A percentile compares a stretch with the other conserved stretches of the same genome.
phyloP scores from a whole-genome alignment of 768 basidiomycete species.

The Grammothele lineata region DNA sequence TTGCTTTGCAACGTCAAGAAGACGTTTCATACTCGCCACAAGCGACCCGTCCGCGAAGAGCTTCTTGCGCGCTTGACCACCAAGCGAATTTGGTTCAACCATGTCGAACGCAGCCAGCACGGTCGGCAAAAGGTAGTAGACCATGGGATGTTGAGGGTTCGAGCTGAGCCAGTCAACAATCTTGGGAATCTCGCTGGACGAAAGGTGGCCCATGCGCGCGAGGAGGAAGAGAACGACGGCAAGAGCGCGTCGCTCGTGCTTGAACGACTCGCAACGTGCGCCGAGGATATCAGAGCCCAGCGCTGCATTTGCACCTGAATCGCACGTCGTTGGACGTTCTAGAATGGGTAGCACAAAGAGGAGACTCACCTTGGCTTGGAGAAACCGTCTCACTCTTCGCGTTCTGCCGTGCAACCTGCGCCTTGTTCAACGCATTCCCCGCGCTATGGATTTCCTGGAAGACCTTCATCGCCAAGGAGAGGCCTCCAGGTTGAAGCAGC shows the following conservation, averaged over 20 bases:
- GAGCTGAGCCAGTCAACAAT: constrained; percentile 68
- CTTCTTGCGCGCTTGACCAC: constrained; percentile 41
- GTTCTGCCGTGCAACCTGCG: constrained; percentile 55
- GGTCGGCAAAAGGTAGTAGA: constrained; percentile 63
- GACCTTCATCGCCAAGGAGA: constrained; percentile 49
- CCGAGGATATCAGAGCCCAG: constrained; percentile 66
- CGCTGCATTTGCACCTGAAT: constrained; percentile 37
- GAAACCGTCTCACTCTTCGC: constrained; percentile 57
- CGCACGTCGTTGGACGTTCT: too few species aligned
- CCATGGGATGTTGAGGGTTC: constrained; percentile 64
- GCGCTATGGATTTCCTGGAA: constrained; percentile 62
- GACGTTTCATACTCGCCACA: constrained; percentile 56
- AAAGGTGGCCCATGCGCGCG: constrained; percentile 57
- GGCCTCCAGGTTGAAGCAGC: constrained; percentile 39
- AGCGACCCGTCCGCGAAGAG: constrained; percentile 44
- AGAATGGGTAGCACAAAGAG: background rate
- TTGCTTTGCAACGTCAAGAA: constrained; percentile 42
- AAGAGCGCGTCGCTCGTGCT: constrained; percentile 67
- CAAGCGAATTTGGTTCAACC: constrained; percentile 46
- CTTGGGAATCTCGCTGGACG: constrained; percentile 53
- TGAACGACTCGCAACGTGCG: constrained; percentile 68
- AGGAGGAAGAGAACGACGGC: constrained; percentile 60
- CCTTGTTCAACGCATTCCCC: constrained; percentile 47
- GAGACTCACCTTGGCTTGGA: constrained; percentile 50
- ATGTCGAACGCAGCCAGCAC: constrained; percentile 65